Conservation (phyloP, 345 rosid genomes). For the Durio zibethinus region DNA sequence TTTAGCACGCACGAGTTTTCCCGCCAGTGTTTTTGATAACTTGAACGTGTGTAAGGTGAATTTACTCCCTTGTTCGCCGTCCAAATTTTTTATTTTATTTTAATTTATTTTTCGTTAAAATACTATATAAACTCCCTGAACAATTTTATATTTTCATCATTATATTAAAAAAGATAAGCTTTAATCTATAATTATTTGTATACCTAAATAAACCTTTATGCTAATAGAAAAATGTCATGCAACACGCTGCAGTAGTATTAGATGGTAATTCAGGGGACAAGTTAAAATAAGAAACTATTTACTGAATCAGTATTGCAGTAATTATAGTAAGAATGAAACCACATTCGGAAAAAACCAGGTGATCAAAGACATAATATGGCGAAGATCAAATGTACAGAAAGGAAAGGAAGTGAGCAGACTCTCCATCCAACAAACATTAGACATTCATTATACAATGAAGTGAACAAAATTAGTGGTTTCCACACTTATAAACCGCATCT, state of each 20-base stretch:
- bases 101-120: neutral
- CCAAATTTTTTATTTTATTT: neutral
- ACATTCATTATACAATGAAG: conserved; percentile 31
- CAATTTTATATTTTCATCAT: too few species aligned
- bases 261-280: too few species aligned
- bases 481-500: neutral
- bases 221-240: too few species aligned
- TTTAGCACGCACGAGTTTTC: conserved; percentile 28
- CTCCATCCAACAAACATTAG: conserved; percentile 23
- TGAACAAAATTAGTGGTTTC: conserved; percentile 6
- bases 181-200: too few species aligned
- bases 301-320: too few species aligned
- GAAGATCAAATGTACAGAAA: conserved; percentile 17
- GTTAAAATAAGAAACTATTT: neutral
- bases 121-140: neutral
- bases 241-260: too few species aligned
- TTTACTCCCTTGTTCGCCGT: neutral
- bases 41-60: too few species aligned
- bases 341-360: conserved; percentile 16
- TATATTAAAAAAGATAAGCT: too few species aligned
- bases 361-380: conserved; percentile 6
- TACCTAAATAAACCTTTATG: too few species aligned
- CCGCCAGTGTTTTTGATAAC: conserved; percentile 17
- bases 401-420: neutral
- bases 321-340: too few species aligned